Evolutionary conservation across 352 stramenopile species (phyloP).

Genomic region (Aphanomyces stellatus): DNA sequence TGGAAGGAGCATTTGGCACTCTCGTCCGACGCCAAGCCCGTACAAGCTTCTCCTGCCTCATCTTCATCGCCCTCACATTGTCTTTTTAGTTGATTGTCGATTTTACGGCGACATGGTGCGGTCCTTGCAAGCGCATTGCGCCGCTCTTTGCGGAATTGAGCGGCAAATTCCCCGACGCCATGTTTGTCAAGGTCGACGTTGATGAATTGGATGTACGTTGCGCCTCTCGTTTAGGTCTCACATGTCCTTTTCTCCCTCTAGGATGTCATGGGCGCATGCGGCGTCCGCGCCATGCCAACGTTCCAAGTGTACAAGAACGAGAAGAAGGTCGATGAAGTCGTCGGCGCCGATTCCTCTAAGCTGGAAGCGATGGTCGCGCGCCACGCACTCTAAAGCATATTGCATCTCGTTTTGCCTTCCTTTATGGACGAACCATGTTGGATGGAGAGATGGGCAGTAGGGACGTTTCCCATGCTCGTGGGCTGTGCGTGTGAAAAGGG

Average conservation of each 20-base stretch:
- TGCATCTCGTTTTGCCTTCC: too few relatives aligned
- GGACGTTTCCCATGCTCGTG: too few relatives aligned
- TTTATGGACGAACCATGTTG: too few relatives aligned
- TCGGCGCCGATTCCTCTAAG: conserved; percentile 48
- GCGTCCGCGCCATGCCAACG: conserved; percentile 91
- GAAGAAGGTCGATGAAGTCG: conserved; percentile 82
- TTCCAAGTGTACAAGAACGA: conserved; percentile 92
- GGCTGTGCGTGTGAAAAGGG: too few relatives aligned
- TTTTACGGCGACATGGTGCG: conserved; percentile 86
- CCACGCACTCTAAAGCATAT: too few relatives aligned
- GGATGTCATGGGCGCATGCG: conserved; percentile 23
- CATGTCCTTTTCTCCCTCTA: neutral
- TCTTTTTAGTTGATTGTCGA: conserved; percentile 51
- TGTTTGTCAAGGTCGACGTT: conserved; percentile 87
- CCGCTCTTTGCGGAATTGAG: conserved; percentile 80
- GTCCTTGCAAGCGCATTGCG: conserved; percentile 78
- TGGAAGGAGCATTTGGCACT: conserved; percentile 20
- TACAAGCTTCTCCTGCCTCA: too few relatives aligned
- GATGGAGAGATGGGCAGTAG: too few relatives aligned
- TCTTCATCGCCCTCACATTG: too few relatives aligned
- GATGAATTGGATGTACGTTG: conserved; percentile 38
- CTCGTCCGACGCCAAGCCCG: conserved; percentile 4
- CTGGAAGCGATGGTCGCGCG: conserved; percentile 10
- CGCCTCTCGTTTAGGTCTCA: neutral
- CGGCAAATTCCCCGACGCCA: conserved; percentile 69